Evolutionary conservation across 1,139 yeast species (phyloP), one percentile per base, ranked within the genome.

Genomic region (Saccharomyces hybrid): DNA sequence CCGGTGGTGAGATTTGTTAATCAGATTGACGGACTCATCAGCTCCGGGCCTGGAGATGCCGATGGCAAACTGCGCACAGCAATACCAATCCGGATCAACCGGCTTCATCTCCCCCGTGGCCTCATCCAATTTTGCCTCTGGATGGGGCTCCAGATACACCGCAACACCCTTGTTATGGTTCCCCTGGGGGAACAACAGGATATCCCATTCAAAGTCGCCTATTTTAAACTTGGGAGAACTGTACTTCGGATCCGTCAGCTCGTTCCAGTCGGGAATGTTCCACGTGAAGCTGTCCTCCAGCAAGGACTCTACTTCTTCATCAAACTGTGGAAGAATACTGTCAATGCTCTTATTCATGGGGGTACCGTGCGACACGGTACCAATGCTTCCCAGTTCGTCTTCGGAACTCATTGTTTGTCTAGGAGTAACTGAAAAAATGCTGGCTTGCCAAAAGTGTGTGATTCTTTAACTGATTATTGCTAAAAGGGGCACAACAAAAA

Each of bases 41-140:
- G 76, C 73, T 2, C 61, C 67, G 1, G 97, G 96, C 66, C 88
- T 88, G 82, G 97, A 91, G 59, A 89, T 76, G 57, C 86, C 88
- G 51, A 93, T 78, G 2, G 89, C 89, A 72, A 93, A 93, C 67
- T 90, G 96, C 1, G 95, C 96, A 72, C 98, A 91, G 19, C 83
- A 85, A 57, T 84, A 82, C 97, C 97, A 90, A 54, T 78, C 75
- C 3, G 74, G 71, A 54, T 76, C 79, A 12, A 67, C 67, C 3
- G 72, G 68, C 14, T 65, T 74, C 41, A 67, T 70, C 29, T 70
- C 74, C 6, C 67, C 74, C 1, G 69, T 58, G 12, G 64, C 65
- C 2, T 64, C 66, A 29, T 65, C 63, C 12, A 57, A 51, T 19
- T 53, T 54, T 32, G 61, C 66, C 24, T 62, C 58, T 24, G 72